Evolutionary conservation across 179 eudicot species (phyloP).

Genomic region (Corrigiola litoralis): DNA sequence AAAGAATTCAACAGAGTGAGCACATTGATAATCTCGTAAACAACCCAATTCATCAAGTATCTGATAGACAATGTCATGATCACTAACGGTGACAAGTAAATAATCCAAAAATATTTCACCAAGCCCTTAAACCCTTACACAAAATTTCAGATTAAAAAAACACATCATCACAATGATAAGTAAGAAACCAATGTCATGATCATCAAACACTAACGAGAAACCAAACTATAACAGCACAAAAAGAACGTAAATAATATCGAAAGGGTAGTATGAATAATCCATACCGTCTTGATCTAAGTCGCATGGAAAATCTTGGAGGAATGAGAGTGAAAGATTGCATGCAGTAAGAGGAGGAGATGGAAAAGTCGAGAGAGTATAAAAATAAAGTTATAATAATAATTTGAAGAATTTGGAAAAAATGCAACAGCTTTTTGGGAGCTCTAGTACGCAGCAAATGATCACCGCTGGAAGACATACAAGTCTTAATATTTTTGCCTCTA

Average conservation of each 20-base stretch:
- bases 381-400: neutral
- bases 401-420: constrained; percentile 1
- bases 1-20: neutral
- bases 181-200: neutral
- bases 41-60: too few species aligned
- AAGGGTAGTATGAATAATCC: neutral
- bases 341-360: constrained; percentile 10
- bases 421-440: constrained; percentile 9
- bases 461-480: constrained; percentile 12
- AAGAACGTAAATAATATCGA: neutral
- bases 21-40: too few species aligned
- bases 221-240: constrained; percentile 2
- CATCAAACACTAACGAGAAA: neutral
- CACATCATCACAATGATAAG: neutral
- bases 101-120: too few species aligned
- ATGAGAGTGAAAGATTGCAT: constrained; percentile 10
- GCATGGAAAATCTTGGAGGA: constrained; percentile 13
- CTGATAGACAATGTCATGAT: neutral
- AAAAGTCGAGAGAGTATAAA: too few species aligned
- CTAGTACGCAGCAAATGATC: neutral
- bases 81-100: too few species aligned
- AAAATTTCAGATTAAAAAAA: too few species aligned
- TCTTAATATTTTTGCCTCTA: neutral
- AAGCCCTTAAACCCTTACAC: too few species aligned
- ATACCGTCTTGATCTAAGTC: constrained; percentile 23